Base-by-base conservation (phyloP, 1,284 basidiomycete species). In the Coriolopsis trogii region DNA sequence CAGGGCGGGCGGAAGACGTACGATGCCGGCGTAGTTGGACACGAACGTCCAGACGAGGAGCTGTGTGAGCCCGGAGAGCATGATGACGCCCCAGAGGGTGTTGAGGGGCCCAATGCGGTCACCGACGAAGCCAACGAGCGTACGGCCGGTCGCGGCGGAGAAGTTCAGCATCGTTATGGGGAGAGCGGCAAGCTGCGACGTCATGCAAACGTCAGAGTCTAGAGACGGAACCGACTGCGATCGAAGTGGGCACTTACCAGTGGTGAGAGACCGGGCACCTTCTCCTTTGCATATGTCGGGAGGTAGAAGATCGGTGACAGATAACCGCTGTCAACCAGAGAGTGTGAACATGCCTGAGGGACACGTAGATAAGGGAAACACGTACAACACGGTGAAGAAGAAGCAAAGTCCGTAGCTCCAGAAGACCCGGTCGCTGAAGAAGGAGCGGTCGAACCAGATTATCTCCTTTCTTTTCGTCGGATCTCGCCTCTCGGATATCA, bases 41-140 rank as follows among this genome's bases (percentile, higher is more conserved):
- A 66, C 58, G 41, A 66, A 64, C 37, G 54, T 59, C 63, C 63
- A 66, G 36, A 66, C 46, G 16, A 64, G 45, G 23, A 66, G 21
- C 47, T 64, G 64, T 9, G 58, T 54, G 46, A 66, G 59, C n/a
- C 64, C 64, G 15, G 64, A 64, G 21, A 66, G 56, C 41, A 56
- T 30, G 43, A 61, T 46, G 5, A 56, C 59, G 31, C 51, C 43
- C 46, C 62, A 53, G 9, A 64, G 55, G 12, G 63, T 44, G 46
- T 66, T 66, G 24, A 64, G 58, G 28, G 63, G 62, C 18, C 64
- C 64, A 28, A 66, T 51, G 18, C 55, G 53, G 51, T 66, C 64
- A 1, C 60, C 64, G 31, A 59, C 29, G 49, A 62, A 64, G 8
- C 63, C 64, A 13, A 62, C 52, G 30, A 57, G 48, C 13, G 59